Percentiles rank a stretch among this genome's conserved stretches.
Evolutionary conservation across 2,329 filamentous ascomycete species (phyloP).

Genomic region (Paecilomyces niveus): DNA sequence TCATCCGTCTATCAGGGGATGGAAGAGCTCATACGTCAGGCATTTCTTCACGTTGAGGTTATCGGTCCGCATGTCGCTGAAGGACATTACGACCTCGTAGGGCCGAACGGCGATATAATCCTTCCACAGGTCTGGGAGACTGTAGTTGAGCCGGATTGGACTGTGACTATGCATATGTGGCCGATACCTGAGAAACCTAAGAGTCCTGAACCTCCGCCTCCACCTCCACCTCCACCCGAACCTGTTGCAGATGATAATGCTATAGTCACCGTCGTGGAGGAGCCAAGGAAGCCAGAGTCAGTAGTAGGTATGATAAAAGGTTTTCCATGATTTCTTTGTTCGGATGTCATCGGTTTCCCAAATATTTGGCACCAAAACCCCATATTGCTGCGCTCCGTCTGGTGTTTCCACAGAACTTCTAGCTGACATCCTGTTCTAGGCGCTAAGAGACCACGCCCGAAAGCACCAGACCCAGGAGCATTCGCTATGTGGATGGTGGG

Average conservation of each 20-base stretch:
- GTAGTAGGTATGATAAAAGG: slow-evolving; percentile 22
- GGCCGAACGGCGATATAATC: slow-evolving; percentile 74
- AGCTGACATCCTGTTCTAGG: slow-evolving; percentile 8
- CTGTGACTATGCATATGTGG: slow-evolving; percentile 62
- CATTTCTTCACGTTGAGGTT: slow-evolving; percentile 70
- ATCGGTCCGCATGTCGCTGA: slow-evolving; percentile 69
- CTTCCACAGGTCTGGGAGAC: slow-evolving; percentile 76
- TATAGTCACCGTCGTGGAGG: slow-evolving; percentile 11
- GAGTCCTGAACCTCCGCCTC: slow-evolving; percentile 28
- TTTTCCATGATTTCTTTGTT: neutral
- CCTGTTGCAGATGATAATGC: slow-evolving; percentile 11
- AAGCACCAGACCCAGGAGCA: slow-evolving; percentile 22
- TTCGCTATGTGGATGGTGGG: slow-evolving; percentile 42
- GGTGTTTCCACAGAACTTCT: slow-evolving; percentile 1
- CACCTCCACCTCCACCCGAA: slow-evolving; percentile 17
- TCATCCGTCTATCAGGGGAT: slow-evolving; percentile 55
- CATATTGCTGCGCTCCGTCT: neutral
- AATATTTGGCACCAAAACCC: neutral
- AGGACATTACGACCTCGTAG: slow-evolving; percentile 73
- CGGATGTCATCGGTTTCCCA: neutral
- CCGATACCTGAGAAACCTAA: slow-evolving; percentile 49
- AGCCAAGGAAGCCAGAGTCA: slow-evolving; percentile 24
- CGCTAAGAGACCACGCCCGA: slow-evolving; percentile 24
- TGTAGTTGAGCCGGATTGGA: slow-evolving; percentile 70
- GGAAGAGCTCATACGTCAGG: slow-evolving; percentile 79